Percentiles rank a stretch among this genome's conserved stretches.
phyloP scores from a whole-genome alignment of 2,329 filamentous ascomycete genomes.

The Diaporthe aspalathi region DNA sequence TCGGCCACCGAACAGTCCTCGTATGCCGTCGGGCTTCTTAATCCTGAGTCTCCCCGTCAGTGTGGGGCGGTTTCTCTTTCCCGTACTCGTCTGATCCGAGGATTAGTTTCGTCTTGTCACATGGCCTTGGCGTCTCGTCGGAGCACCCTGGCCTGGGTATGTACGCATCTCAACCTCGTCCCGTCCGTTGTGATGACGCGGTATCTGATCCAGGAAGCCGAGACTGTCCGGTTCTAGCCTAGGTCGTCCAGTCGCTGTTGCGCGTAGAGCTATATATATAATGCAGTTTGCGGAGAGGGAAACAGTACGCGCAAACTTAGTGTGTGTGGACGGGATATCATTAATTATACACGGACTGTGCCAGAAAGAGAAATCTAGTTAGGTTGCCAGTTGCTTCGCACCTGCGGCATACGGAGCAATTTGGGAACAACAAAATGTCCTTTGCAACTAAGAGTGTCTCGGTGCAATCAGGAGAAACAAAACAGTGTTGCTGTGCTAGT shows the following conservation, averaged over 20 bases:
- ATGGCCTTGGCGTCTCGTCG: conserved; percentile 22
- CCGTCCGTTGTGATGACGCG: conserved; percentile 12
- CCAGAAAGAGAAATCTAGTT: neutral
- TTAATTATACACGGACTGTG: conserved; percentile 6
- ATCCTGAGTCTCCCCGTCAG: neutral
- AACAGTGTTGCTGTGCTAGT: neutral
- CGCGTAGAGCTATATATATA: neutral
- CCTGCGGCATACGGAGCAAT: neutral
- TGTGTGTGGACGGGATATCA: too few species aligned
- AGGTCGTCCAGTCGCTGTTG: neutral
- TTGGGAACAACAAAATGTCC: neutral
- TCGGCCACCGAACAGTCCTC: neutral
- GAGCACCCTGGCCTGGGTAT: neutral
- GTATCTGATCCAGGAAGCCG: conserved; percentile 16
- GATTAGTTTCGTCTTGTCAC: conserved; percentile 21
- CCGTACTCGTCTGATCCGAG: conserved; percentile 25
- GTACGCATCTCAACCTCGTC: conserved; percentile 12
- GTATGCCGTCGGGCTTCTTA: neutral
- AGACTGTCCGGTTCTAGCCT: neutral
- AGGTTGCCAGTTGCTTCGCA: neutral
- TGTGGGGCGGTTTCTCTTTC: conserved; percentile 1
- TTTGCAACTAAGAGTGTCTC: neutral
- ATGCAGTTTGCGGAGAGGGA: neutral
- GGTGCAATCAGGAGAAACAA: neutral
- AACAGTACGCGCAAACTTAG: neutral